Conservation (phyloP, 2,329 filamentous ascomycete genomes). For the Colletotrichum somersetense region DNA sequence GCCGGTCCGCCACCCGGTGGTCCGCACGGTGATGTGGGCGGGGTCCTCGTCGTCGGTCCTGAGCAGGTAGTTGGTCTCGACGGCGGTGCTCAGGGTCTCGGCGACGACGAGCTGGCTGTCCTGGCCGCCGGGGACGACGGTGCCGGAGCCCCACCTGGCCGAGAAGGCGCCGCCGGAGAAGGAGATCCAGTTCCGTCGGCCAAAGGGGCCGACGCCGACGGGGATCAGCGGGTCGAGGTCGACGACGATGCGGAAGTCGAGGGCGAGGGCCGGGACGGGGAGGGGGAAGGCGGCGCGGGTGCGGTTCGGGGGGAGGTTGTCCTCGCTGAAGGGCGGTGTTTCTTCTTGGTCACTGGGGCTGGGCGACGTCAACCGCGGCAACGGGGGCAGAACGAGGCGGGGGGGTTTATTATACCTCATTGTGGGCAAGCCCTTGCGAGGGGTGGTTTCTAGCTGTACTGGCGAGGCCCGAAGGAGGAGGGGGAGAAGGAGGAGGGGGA, state of each 20-base stretch:
- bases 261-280: constrained; percentile 60
- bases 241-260: constrained; percentile 65
- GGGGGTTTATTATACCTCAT: constrained; percentile 27
- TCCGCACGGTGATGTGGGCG: constrained; percentile 51
- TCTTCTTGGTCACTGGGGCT: neutral
- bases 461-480: neutral
- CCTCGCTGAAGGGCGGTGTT: constrained; percentile 22
- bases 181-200: constrained; percentile 63
- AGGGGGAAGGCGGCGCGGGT: constrained; percentile 58
- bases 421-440: neutral
- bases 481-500: too few species aligned
- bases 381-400: neutral
- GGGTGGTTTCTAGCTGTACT: neutral
- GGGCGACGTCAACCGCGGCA: neutral
- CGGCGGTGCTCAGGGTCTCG: constrained; percentile 47
- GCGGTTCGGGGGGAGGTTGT: constrained; percentile 49
- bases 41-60: constrained; percentile 61
- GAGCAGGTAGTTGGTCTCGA: constrained; percentile 64
- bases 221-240: constrained; percentile 58
- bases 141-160: constrained; percentile 62
- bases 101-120: constrained; percentile 51
- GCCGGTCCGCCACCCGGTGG: constrained; percentile 61
- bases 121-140: constrained; percentile 57
- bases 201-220: constrained; percentile 55
- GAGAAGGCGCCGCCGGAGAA: constrained; percentile 62